Evolutionary conservation across 179 eudicot genomes (phyloP), one percentile per base, ranked within the genome.

Genomic region (Patellifolia procumbens): DNA sequence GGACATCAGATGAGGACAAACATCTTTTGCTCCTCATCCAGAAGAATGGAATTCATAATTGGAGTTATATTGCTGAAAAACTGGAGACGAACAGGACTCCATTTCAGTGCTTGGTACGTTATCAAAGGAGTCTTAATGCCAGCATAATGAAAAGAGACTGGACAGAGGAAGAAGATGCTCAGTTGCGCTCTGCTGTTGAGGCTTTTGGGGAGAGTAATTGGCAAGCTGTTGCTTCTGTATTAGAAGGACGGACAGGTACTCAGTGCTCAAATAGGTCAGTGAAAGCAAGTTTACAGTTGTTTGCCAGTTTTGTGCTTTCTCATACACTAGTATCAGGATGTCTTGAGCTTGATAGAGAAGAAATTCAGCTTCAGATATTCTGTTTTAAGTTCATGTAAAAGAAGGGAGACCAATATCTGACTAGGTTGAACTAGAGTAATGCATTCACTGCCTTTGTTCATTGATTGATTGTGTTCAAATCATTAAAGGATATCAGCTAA

Each of bases 241-340:
- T 94, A 68, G 96, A 90, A 82, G 98, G 98, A 77, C 81, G 98
- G 70, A 87, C 96, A 58, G 98, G 92, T 79, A 81, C 97, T 73
- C 98, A 94, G 62, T 94, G 98, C 86, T 90, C 97, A 71, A 92
- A 94, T 76, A 92, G 97, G 97, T 92, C 86, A 87, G 96, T 92
- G 60, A 43, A 1, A 28, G 45, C 77, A 70, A 34, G 55, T 48
- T 9, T 13, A 28, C 24, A 72, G 2, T 60, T 77, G 39, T 19
- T 32, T 37, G 37, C 56, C 34, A 49, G 28, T 70, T 66, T 62
- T 22, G 76, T 32, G 12, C 37, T 61, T 37, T 24, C 43, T 64
- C 34, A 16, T 16, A 45, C 16, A 3, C 4, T 37, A 66, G 11
- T 5, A 24, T n/a, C 10, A 7, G 56, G 60, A 75, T 31, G 66